Evolutionary conservation across 345 rosid genomes (phyloP).

Genomic region (Balakata baccata): DNA sequence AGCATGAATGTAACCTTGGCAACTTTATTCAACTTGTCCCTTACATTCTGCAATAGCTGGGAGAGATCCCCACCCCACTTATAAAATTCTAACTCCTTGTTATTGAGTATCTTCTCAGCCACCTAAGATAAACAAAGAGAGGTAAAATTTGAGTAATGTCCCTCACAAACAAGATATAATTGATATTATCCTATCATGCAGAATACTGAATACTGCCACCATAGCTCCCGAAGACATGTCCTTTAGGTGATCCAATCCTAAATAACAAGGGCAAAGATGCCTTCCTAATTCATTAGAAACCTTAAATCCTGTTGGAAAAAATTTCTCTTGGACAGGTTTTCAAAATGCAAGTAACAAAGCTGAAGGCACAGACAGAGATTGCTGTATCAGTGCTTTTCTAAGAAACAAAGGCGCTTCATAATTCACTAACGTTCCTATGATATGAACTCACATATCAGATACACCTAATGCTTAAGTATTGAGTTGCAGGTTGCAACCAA

Average conservation of each 20-base stretch:
- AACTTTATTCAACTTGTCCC: conserved; percentile 74
- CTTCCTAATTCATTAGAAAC: background rate
- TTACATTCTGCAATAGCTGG: conserved; percentile 67
- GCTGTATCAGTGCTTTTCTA: too few relatives aligned
- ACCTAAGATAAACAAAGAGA: conserved; percentile 40
- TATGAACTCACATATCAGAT: background rate
- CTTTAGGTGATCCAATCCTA: background rate
- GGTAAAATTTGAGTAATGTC: background rate
- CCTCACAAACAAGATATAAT: conserved; percentile 4
- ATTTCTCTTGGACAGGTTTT: background rate
- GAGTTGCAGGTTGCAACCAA: background rate
- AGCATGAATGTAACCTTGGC: conserved; percentile 45
- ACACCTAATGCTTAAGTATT: background rate
- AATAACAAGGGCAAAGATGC: background rate
- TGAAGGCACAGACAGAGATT: background rate
- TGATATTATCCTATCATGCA: background rate
- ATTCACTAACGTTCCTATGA: background rate
- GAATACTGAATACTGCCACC: background rate
- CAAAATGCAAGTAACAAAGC: background rate
- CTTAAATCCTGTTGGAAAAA: background rate
- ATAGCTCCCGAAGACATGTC: background rate
- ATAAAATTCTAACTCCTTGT: conserved; percentile 69
- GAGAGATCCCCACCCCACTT: conserved; percentile 89
- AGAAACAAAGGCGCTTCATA: background rate
- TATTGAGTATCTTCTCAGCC: conserved; percentile 61